Evolutionary conservation across 2,329 filamentous ascomycete genomes (phyloP), one percentile per base, ranked within the genome.

Genomic region (Mycosphaerella arachidis): DNA sequence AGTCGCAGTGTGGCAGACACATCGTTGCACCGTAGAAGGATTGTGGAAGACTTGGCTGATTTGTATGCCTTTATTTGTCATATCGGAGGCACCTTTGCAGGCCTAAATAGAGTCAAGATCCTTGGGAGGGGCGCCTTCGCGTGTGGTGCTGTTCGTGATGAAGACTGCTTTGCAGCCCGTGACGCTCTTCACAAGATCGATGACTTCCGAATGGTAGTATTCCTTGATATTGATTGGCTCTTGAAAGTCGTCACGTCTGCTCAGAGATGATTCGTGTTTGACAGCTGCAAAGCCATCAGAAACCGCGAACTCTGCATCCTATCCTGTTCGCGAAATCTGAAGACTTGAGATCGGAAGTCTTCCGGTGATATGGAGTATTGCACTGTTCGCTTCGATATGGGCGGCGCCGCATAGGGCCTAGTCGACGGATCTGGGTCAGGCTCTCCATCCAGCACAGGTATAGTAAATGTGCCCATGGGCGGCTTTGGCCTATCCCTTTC

Each of bases 1-100:
- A 58, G 43, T 54, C 56, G 30, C 51, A 54, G 27, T 54, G 56
- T 12, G 56, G 51, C 30, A 58, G 9, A 18, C 51, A 51, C 37
- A 58, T 48, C 8, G 56, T 43, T 55, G 55, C n/a, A 30, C 16
- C 3, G 27, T 10, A n/a, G 31, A 27, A 1, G 55, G 55, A 6
- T 30, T 31, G 20, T 53, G 40, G 20, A 27, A 43, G 6, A 13
- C 43, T 31, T 37, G 29, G 24, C 37, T 57, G 48, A 45, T 57
- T 30, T 52, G 20, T 45, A 27, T 46, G 33, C 31, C 18, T n/a
- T 8, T 29, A 52, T 43, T 2, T 51, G 27, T 33, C 30, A 30
- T 5, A 45, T 45, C 33, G 8, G 33, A 35, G 20, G 12, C 33
- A 13, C 16, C 18, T 45, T 31, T 31, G 10, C 30, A 43, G 4